These are phyloP conservation scores for Samsoniella hepiali DNA, from an alignment of 2,329 filamentous ascomycete genomes.

Conservation along the genomic window DNA sequence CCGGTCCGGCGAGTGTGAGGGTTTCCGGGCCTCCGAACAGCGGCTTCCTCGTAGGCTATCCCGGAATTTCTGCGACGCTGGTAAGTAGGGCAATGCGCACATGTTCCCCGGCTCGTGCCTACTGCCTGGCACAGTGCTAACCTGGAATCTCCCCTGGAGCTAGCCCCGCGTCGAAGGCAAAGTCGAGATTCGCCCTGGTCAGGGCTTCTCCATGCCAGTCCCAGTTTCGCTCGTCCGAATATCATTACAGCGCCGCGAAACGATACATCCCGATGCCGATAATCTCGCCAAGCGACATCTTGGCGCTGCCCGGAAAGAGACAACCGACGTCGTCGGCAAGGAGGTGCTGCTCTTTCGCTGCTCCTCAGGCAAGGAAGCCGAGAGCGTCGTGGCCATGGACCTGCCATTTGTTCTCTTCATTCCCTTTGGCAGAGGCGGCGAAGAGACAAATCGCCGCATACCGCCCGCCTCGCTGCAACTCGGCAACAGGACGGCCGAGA, in stretches of 20 bases:
- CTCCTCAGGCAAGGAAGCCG: conserved; percentile 75
- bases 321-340: conserved; percentile 89
- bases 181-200: conserved; percentile 87
- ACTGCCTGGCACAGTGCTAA: conserved; percentile 2
- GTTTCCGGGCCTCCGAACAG: conserved; percentile 97
- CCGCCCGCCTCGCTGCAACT: conserved; percentile 90
- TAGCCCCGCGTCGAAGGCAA: conserved; percentile 97
- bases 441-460: conserved; percentile 84
- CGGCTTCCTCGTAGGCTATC: conserved; percentile 94
- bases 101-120: conserved; percentile 11
- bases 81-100: conserved; percentile 53
- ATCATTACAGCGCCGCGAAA: conserved; percentile 88
- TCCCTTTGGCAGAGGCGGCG: conserved; percentile 85
- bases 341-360: conserved; percentile 91
- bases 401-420: conserved; percentile 97
- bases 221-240: conserved; percentile 91
- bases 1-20: conserved; percentile 62
- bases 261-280: conserved; percentile 93
- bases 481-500: conserved; percentile 91
- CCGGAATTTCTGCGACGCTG: conserved; percentile 94
- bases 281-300: conserved; percentile 90
- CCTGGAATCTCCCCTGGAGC: conserved; percentile 22
- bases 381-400: conserved; percentile 92
- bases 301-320: conserved; percentile 84
- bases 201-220: conserved; percentile 84